A percentile compares a stretch with the other conserved stretches of the same genome.
phyloP scores from a whole-genome alignment of 2,329 filamentous ascomycete species.

The Catunica adiposa region DNA sequence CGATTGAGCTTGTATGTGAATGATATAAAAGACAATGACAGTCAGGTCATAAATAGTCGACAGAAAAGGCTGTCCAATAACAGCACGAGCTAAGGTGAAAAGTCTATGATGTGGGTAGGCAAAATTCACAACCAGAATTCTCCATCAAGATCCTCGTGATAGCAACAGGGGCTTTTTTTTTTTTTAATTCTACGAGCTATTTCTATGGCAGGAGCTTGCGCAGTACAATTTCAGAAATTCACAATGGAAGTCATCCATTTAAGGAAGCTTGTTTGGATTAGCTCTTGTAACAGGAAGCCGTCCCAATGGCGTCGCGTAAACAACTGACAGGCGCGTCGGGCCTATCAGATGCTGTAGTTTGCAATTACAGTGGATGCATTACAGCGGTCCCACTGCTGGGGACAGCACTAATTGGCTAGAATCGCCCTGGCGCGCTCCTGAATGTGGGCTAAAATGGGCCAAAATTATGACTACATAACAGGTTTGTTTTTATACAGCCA shows the following conservation, averaged over 20 bases:
- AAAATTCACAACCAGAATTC: background rate
- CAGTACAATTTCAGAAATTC: too few species aligned
- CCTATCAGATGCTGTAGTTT: background rate
- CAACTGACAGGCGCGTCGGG: background rate
- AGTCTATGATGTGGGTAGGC: background rate
- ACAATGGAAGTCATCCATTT: background rate
- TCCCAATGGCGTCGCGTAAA: background rate
- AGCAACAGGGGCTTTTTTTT: background rate
- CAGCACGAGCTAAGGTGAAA: too few species aligned
- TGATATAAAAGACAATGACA: background rate
- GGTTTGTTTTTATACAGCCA: background rate
- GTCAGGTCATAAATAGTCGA: background rate
- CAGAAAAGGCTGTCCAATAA: too few species aligned
- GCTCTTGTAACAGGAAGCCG: background rate
- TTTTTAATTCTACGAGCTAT: background rate
- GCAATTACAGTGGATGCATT: slow-evolving; percentile 1
- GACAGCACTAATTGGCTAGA: background rate
- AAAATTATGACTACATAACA: background rate
- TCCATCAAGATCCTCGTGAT: background rate
- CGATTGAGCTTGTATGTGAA: background rate
- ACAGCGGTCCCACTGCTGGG: background rate
- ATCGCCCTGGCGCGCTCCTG: background rate
- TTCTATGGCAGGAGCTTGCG: background rate
- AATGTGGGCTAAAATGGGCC: background rate
- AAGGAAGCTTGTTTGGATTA: background rate